Conservation (phyloP, 169 alveolate species). For the Amoebophrya sp. region DNA sequence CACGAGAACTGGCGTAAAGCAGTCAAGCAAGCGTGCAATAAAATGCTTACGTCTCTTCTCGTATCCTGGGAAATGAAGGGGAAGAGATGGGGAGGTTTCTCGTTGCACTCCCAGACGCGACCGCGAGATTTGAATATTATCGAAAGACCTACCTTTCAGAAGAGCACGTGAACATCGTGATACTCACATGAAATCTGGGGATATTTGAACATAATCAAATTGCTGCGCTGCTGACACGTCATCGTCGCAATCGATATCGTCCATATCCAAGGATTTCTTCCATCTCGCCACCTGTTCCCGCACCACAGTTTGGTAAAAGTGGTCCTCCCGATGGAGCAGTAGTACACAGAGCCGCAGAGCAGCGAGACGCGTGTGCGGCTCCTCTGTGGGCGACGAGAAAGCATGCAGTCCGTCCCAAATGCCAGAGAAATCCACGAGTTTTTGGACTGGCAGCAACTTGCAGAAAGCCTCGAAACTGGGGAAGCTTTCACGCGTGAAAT, state of each 20-base stretch:
- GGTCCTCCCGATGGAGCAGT: conserved; percentile 8
- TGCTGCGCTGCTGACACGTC: too few species aligned
- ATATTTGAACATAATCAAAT: too few species aligned
- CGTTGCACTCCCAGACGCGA: too few species aligned
- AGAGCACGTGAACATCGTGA: too few species aligned
- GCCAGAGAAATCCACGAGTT: background rate
- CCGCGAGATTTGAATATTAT: too few species aligned
- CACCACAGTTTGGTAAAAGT: background rate
- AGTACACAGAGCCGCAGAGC: background rate
- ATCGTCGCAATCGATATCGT: background rate
- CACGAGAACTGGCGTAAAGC: background rate
- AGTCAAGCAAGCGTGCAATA: background rate
- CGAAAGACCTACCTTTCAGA: too few species aligned
- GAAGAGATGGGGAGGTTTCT: too few species aligned
- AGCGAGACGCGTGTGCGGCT: background rate
- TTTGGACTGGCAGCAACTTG: background rate
- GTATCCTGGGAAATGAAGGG: too few species aligned
- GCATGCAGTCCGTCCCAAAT: background rate
- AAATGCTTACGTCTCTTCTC: background rate
- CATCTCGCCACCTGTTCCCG: background rate
- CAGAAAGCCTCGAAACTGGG: background rate
- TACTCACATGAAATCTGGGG: too few species aligned
- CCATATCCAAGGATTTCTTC: background rate
- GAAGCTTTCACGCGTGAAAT: background rate
- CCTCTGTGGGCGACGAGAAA: background rate